These are phyloP conservation scores for Colletotrichum gigasporum DNA, from an alignment of 2,329 filamentous ascomycete species.

Conservation along the genomic window DNA sequence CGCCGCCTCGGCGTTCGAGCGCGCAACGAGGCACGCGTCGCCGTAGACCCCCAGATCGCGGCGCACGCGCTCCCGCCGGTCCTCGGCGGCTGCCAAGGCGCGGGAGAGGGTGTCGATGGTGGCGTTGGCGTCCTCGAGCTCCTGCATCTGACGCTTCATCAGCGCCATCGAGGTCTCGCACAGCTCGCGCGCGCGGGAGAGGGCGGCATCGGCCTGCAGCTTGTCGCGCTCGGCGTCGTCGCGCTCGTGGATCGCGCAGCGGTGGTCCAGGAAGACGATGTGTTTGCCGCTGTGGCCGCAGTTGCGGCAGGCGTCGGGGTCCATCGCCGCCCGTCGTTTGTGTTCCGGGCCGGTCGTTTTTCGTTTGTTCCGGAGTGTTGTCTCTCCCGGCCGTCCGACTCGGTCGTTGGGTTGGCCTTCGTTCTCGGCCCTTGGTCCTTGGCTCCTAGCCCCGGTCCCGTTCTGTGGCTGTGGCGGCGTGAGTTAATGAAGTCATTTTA, in stretches of 20 bases:
- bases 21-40: constrained; percentile 16
- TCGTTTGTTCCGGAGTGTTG: not conserved
- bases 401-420: not conserved
- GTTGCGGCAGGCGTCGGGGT: constrained; percentile 27
- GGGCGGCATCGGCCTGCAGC: constrained; percentile 24
- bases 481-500: not conserved
- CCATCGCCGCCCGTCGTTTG: not conserved
- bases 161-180: constrained; percentile 23
- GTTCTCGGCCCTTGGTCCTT: not conserved
- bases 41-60: constrained; percentile 16
- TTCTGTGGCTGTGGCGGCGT: not conserved
- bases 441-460: not conserved
- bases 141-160: constrained; percentile 30
- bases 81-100: constrained; percentile 13
- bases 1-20: constrained; percentile 22
- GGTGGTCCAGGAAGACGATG: constrained; percentile 20
- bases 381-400: not conserved
- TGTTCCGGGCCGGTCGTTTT: not conserved
- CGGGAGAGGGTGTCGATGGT: constrained; percentile 11
- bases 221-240: constrained; percentile 31
- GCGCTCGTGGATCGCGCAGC: constrained; percentile 29
- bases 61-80: constrained; percentile 16
- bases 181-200: constrained; percentile 20
- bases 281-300: constrained; percentile 29
- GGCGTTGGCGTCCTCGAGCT: constrained; percentile 27